Base-by-base conservation (phyloP, 2,329 filamentous ascomycete genomes). In the Nothophaeocryptopus gaeumannii region DNA sequence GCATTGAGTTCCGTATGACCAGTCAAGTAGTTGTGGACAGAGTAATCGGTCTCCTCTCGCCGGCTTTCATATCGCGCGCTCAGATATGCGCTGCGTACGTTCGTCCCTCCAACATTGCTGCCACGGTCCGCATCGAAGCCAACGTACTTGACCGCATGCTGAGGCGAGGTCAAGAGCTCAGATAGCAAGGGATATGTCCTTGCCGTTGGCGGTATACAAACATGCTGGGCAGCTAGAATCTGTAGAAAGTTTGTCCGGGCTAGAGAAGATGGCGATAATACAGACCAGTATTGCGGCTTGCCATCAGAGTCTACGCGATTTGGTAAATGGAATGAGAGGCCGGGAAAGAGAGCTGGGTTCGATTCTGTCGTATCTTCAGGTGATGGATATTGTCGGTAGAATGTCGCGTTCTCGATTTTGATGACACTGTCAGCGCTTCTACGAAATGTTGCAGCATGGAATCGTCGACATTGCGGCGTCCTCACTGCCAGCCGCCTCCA, bases 51-150 rank as follows among this genome's bases (percentile, higher is more conserved):
- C 46, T 83, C 84, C 70, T 96, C 92, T 30, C 89, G 79, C 33
- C 86, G 77, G 51, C 87, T 91, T 75, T 99, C 93, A 67, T 97
- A 99, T 34, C 93, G 79, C 12, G 90, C 90, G 51, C 88, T 90
- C 13, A 97, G 73, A 66, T 96, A 96, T 4, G 89, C 85, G 14
- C 87, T 86, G n/a, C 82, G 77, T 0, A 79, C 78, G 5, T 77
- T 76, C n/a, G 74, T 73, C 2, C 79, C 77, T 5, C 80, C 72
- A 11, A 80, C 72, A 30, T 40, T 55, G 41, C 76, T 72, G 5
- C 78, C 78, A 20, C 82, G 78, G 59, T 91, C 87, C 2, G 82
- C 83, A 63, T 89, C 88, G 64, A 97, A 97, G 0, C 93, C 92
- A 8, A 97, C 90, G 74, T 96, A 92, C 60, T 85, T 84, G 50